Evolutionary conservation across 345 rosid species (phyloP), one percentile per base, ranked within the genome.

Genomic region (Arabidopsis arenosa): DNA sequence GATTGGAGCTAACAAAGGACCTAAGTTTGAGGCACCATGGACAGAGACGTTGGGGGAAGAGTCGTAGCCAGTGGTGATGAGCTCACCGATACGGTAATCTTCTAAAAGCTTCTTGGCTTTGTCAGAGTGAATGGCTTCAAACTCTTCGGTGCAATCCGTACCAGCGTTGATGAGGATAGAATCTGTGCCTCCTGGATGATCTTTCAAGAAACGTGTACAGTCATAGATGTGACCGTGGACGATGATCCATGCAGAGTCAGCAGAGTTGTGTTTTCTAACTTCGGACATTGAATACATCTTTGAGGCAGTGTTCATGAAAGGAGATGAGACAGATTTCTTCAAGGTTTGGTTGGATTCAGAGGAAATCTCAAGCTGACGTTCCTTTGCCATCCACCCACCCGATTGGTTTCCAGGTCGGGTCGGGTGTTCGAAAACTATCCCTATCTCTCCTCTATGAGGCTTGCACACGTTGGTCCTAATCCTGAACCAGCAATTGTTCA

Each of bases 401-500:
- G 97, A 78, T 43, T 90, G 99, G 84, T 92, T 95, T 26, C 88
- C 99, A 1, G 99, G 91, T 54, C 80, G 83, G 30, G 97, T 92
- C 30, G 99, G 99, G 81, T 94, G 97, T 74, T 92, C 99, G 81
- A 95, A 92, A 12, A 86, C 85, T 4, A 95, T 86, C n/a, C 99
- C 97, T 18, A 95, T 84, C 82, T 95, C 99, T 48, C 97, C 99
- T 74, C 70, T 89, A 80, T 85, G 96, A 7, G 84, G 85, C 80
- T 84, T 89, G 83, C 97, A 90, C 67, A 90, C 83, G 62, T 86
- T 90, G 56, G 97, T 84, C 64, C 65, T 92, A 1, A 90, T 79
- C n/a, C 93, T 92, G 81, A 92, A 95, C 97, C 97, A 92, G 53
- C 97, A 90, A 15, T 95, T 95, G 85, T 92, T 95, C 99, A 95